A percentile compares a stretch with the other conserved stretches of the same genome.
Evolutionary conservation across 169 alveolate genomes (phyloP).

Genomic region (Plasmodium gallinaceum): DNA sequence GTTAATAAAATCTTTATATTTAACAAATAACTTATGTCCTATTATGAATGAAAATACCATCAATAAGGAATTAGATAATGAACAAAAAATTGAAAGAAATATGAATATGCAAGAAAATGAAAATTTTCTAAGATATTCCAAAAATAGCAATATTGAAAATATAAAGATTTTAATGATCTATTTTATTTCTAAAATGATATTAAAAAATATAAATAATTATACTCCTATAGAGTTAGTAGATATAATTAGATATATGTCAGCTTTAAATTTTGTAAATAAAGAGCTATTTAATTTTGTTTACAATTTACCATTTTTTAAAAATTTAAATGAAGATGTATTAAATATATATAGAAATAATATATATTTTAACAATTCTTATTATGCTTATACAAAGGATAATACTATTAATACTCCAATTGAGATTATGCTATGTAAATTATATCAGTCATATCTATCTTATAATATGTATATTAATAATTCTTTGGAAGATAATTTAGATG

Average conservation of each 20-base stretch:
- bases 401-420: slow-evolving; percentile 68
- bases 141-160: background rate
- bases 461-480: background rate
- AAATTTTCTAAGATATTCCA: background rate
- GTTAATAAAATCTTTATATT: slow-evolving; percentile 26
- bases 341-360: slow-evolving; percentile 37
- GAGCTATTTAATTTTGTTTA: slow-evolving; percentile 60
- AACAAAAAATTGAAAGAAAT: background rate
- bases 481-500: background rate
- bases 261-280: slow-evolving; percentile 23
- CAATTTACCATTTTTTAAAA: slow-evolving; percentile 52
- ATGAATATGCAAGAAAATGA: background rate
- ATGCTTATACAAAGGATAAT: slow-evolving; percentile 69
- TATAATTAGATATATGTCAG: slow-evolving; percentile 51
- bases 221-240: slow-evolving; percentile 68
- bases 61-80: background rate
- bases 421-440: slow-evolving; percentile 63
- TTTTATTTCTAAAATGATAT: slow-evolving; percentile 29
- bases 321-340: slow-evolving; percentile 38
- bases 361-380: slow-evolving; percentile 66
- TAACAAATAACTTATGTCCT: background rate
- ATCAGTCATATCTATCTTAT: slow-evolving; percentile 54
- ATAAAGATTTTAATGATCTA: slow-evolving; percentile 32
- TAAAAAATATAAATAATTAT: slow-evolving; percentile 39
- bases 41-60: background rate